phyloP scores from a whole-genome alignment of 1,284 basidiomycete species.

The Sphaerobolus stellatus region DNA sequence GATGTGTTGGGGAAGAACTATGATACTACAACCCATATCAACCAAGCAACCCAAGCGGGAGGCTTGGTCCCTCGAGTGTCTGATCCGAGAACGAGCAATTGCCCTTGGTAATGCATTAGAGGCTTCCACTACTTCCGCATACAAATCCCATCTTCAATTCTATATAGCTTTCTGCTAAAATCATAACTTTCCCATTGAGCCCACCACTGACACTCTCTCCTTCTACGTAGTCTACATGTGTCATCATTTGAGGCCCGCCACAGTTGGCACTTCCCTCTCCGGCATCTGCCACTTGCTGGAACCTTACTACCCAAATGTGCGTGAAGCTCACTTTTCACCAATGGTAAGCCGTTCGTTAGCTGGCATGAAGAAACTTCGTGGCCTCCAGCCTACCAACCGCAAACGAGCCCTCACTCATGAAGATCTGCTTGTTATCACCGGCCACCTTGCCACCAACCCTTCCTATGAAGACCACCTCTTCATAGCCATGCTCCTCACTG shows the following conservation, averaged over 20 bases:
- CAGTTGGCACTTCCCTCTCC: conserved; percentile 29
- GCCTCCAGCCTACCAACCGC: background rate
- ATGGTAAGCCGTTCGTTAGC: conserved; percentile 23
- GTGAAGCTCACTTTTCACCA: background rate
- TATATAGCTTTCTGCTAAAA: conserved; percentile 29
- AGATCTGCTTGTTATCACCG: conserved; percentile 18
- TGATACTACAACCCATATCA: conserved; percentile 16
- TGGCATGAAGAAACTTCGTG: conserved; percentile 18
- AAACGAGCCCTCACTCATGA: conserved; percentile 16
- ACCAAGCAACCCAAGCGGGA: conserved; percentile 19
- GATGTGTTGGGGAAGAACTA: conserved; percentile 28
- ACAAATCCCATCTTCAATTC: conserved; percentile 28
- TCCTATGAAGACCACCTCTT: conserved; percentile 34
- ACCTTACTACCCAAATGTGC: conserved; percentile 22
- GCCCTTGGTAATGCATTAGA: conserved; percentile 21
- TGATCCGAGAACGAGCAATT: conserved; percentile 20
- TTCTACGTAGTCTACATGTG: conserved; percentile 26
- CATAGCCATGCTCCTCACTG: conserved; percentile 23
- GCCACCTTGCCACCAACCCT: background rate
- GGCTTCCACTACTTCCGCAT: conserved; percentile 13
- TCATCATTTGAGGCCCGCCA: conserved; percentile 20
- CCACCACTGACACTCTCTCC: conserved; percentile 27
- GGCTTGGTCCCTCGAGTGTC: conserved; percentile 23
- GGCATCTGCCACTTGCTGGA: conserved; percentile 29
- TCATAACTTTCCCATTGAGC: conserved; percentile 32